Evolutionary conservation across 306 rosid species (phyloP), one percentile per base, ranked within the genome.

Genomic region (Fragaria nilgerrensis): DNA sequence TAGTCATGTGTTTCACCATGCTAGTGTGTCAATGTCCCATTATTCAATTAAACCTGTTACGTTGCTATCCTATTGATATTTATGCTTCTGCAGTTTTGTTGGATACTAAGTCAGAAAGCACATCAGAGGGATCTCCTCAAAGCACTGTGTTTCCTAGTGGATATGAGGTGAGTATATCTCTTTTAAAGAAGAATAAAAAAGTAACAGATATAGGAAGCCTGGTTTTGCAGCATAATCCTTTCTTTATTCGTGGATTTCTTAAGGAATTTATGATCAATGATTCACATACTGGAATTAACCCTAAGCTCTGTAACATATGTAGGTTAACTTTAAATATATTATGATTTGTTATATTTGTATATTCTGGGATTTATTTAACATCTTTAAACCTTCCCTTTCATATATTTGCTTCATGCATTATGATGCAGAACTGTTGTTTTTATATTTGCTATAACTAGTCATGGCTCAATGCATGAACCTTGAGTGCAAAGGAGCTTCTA

Each of bases 121-220:
- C 89, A 69, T 41, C 70, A 79, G 85, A 87, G 87, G 89, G 87
- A 79, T 72, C 91, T 81, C 81, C 86, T 66, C 82, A 73, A 47
- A 61, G 15, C 77, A 81, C 89, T 70, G 85, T 90, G 79, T 93
- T 96, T 87, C 98, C 98, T 69, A 84, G 77, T 78, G 98, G 99
- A 81, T 88, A 91, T 84, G 99, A 96, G 94, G 99, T 96, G 76
- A 84, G 82, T 66, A 74, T 72, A 65, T 71, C 32, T 82, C n/a
- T 74, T 66, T 72, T 12, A 16, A 34, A 29, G 62, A 64, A 64
- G 25, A 17, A 56, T n/a, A 53, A 4, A 73, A 73, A 27, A 34
- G 17, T 5, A 53, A 39, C 41, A 37, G 68, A 55, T 9, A 45
- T 62, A 53, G 52, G 47, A 19, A n/a, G 58, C 12, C 48, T 72